phyloP scores from a whole-genome alignment of 2,329 filamentous ascomycete species.

The Rhinocladiella similis region DNA sequence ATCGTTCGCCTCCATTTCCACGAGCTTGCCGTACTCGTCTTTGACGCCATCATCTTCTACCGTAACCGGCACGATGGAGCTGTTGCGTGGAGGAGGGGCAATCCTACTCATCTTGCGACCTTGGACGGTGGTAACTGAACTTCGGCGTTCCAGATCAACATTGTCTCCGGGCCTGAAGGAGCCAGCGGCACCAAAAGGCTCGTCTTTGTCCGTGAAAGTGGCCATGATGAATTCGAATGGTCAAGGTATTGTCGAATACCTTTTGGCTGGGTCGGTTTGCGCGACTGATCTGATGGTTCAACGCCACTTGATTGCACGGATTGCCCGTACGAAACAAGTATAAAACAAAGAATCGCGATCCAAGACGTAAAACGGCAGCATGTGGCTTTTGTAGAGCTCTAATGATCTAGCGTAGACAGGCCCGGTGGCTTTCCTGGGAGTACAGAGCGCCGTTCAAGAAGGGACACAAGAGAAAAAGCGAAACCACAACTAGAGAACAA shows the following conservation, averaged over 20 bases:
- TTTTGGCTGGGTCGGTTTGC: not conserved
- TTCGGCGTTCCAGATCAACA: constrained; percentile 20
- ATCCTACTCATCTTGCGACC: constrained; percentile 30
- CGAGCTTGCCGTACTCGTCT: constrained; percentile 55
- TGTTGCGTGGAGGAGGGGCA: constrained; percentile 23
- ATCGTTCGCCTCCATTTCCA: constrained; percentile 73
- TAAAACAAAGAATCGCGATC: constrained; percentile 26
- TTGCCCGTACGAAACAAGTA: constrained; percentile 30
- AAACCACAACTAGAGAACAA: not conserved
- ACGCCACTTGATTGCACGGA: constrained; percentile 31
- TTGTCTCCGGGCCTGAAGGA: constrained; percentile 11
- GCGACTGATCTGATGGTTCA: constrained; percentile 15
- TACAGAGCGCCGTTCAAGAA: not conserved
- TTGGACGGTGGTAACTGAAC: constrained; percentile 19
- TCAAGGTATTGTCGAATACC: not conserved
- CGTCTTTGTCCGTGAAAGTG: constrained; percentile 19
- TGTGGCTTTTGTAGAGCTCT: constrained; percentile 16
- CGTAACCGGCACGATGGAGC: constrained; percentile 22
- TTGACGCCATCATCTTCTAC: constrained; percentile 38
- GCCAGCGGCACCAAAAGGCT: constrained; percentile 10
- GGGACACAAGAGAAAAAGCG: not conserved
- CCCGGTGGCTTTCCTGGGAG: not conserved
- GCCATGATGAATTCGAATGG: constrained; percentile 19
- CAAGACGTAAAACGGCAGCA: constrained; percentile 19
- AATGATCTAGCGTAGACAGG: not conserved